These are phyloP conservation scores for Flagelloscypha sp. DNA, from an alignment of 768 basidiomycete genomes.

Conservation along the genomic window DNA sequence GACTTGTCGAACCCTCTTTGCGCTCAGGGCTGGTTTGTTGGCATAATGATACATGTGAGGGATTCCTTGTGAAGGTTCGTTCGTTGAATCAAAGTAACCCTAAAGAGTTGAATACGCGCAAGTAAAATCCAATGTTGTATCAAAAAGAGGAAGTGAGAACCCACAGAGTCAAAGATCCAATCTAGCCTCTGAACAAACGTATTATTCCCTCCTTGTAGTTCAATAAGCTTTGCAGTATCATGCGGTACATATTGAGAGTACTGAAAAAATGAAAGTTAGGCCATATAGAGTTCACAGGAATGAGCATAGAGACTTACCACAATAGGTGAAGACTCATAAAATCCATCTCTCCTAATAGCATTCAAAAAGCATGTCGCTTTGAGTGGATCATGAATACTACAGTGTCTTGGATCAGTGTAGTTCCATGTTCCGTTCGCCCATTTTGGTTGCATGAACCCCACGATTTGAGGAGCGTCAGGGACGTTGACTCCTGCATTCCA, in stretches of 20 bases:
- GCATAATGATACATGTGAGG: conserved; percentile 68
- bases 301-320: conserved; percentile 31
- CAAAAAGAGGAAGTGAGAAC: not conserved
- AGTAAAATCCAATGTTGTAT: not conserved
- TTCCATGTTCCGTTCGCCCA: conserved; percentile 51
- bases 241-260: conserved; percentile 63
- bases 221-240: conserved; percentile 53
- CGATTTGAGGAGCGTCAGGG: conserved; percentile 35
- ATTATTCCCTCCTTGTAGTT: conserved; percentile 49
- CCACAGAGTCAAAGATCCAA: conserved; percentile 48
- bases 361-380: conserved; percentile 54
- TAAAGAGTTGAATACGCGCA: conserved; percentile 12
- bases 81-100: conserved; percentile 54
- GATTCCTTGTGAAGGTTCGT: conserved; percentile 62
- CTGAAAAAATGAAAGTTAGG: not conserved
- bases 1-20: conserved; percentile 46
- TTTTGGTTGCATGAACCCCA: conserved; percentile 58
- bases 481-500: conserved; percentile 53
- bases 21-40: conserved; percentile 49
- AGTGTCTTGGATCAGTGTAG: conserved; percentile 60
- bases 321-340: conserved; percentile 58
- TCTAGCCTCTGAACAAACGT: conserved; percentile 48
- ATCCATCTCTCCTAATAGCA: conserved; percentile 47
- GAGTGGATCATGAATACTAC: conserved; percentile 52
- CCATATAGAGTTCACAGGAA: not conserved